Base-by-base conservation (phyloP, 495 filamentous ascomycete genomes). In the Parachaetomium inaequale region DNA sequence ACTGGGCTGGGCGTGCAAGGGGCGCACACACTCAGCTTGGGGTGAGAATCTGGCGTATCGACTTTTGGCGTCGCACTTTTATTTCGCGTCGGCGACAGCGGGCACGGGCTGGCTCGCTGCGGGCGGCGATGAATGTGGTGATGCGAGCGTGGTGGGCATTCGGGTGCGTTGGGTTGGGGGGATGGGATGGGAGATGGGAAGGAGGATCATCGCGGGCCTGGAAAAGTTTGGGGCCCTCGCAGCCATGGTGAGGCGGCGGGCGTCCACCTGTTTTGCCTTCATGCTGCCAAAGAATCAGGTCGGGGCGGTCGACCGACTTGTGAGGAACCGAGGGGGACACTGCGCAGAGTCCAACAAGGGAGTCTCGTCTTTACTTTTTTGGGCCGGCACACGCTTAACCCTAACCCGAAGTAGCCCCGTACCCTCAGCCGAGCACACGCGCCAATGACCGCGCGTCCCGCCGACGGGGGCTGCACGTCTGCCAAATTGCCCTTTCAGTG, bases 231-330 rank as follows among this genome's bases (percentile, higher is more conserved):
- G 70, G 67, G 60, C 57, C 70, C 61, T 71, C 69, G 68, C 68
- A 72, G 68, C 68, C 70, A 67, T 69, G 59, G 61, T 63, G 68
- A 69, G 69, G 70, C 66, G 68, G 68, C 66, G 65, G 68, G 70
- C 66, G 63, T 70, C 67, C 68, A 72, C 68, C 70, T 73, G 70
- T 73, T 73, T 73, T 73, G 70, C 68, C 70, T 73, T 73, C 70
- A 73, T 73, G 70, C 68, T 73, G 70, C 62, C 64, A 71, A 71
- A 71, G 70, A 69, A 64, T 66, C 66, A 69, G 65, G 70, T 72
- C 68, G 66, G 67, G 70, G 66, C 69, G 62, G 69, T 71, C 36
- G 17, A 15, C 57, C n/a, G 67, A 72, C 67, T 68, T 72, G 67
- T 72, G 66, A 70, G 65, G 69, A 69, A 70, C 67, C 65, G 69